phyloP scores from a whole-genome alignment of 345 rosid genomes.

The Eucalyptus regnans region DNA sequence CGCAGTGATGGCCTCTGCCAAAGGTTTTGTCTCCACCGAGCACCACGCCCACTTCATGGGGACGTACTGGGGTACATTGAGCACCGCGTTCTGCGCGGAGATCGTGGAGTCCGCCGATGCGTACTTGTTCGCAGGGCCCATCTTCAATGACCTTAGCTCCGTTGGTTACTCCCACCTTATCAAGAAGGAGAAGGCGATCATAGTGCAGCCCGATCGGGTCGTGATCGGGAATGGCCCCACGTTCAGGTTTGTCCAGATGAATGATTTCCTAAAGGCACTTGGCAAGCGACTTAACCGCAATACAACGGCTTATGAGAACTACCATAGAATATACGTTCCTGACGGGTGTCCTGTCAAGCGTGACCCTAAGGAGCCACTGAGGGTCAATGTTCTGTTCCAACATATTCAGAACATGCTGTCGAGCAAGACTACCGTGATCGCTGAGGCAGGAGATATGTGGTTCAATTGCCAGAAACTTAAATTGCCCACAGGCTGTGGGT shows the following conservation, averaged over 20 bases:
- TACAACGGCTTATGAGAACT: conserved; percentile 32
- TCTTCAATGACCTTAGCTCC: conserved; percentile 40
- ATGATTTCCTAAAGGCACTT: conserved; percentile 28
- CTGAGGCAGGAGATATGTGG: conserved; percentile 64
- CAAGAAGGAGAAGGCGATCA: conserved; percentile 39
- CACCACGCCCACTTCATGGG: conserved; percentile 45
- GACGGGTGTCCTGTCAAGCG: conserved; percentile 26
- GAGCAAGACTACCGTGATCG: conserved; percentile 34
- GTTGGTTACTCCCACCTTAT: conserved; percentile 42
- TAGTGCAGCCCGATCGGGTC: conserved; percentile 45
- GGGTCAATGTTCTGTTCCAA: conserved; percentile 36
- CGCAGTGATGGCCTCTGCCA: conserved; percentile 50
- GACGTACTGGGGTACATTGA: conserved; percentile 44
- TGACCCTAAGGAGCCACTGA: conserved; percentile 19
- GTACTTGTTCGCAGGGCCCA: conserved; percentile 43
- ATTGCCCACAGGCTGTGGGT: conserved; percentile 48
- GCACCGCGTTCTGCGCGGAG: conserved; percentile 42
- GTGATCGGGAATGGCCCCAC: conserved; percentile 32
- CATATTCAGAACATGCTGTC: conserved; percentile 46
- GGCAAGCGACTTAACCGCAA: conserved; percentile 29
- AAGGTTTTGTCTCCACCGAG: conserved; percentile 40
- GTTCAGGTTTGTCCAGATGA: conserved; percentile 40
- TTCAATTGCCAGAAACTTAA: conserved; percentile 55
- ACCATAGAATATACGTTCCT: conserved; percentile 32
- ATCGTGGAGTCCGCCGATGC: conserved; percentile 67